A percentile compares a stretch with the other conserved stretches of the same genome.
phyloP scores from a whole-genome alignment of 805 yeast genomes.

The Candida stauntonica region DNA sequence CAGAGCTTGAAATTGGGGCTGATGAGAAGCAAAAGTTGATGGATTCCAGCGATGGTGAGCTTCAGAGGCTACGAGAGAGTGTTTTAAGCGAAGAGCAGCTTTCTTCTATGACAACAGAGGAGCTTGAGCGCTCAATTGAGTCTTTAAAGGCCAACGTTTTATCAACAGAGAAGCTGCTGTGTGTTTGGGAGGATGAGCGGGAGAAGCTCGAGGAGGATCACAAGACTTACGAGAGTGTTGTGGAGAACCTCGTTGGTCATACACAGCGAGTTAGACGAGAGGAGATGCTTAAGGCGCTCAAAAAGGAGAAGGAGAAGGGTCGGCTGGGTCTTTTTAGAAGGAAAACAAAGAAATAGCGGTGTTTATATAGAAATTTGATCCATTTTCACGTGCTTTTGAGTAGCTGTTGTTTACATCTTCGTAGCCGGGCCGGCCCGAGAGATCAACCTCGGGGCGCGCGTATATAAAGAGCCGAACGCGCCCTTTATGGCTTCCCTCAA shows the following conservation, averaged over 20 bases:
- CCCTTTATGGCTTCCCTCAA: too few relatives aligned
- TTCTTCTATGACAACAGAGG: slow-evolving; percentile 29
- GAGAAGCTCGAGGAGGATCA: slow-evolving; percentile 56
- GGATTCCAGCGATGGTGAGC: slow-evolving; percentile 18
- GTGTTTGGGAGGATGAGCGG: slow-evolving; percentile 50
- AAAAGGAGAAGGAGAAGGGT: slow-evolving; percentile 27
- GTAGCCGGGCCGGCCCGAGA: not conserved
- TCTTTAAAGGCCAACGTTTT: slow-evolving; percentile 32
- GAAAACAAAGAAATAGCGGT: slow-evolving; percentile 5
- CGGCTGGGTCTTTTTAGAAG: slow-evolving; percentile 14
- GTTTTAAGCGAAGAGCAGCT: slow-evolving; percentile 18
- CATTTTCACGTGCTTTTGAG: too few relatives aligned
- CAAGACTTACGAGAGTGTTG: slow-evolving; percentile 76
- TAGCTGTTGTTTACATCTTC: too few relatives aligned
- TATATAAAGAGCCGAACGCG: too few relatives aligned
- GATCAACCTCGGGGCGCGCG: not conserved
- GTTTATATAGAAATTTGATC: not conserved
- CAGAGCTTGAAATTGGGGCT: slow-evolving; percentile 30
- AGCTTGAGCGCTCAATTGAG: slow-evolving; percentile 35
- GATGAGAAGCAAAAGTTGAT: slow-evolving; percentile 28
- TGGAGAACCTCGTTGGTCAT: slow-evolving; percentile 86
- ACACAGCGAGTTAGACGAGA: slow-evolving; percentile 72
- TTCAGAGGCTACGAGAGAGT: slow-evolving; percentile 18
- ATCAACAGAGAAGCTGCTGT: slow-evolving; percentile 35
- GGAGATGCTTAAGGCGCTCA: slow-evolving; percentile 34